Conservation (phyloP, 2,329 filamentous ascomycete genomes). For the Verticillium dahliae region DNA sequence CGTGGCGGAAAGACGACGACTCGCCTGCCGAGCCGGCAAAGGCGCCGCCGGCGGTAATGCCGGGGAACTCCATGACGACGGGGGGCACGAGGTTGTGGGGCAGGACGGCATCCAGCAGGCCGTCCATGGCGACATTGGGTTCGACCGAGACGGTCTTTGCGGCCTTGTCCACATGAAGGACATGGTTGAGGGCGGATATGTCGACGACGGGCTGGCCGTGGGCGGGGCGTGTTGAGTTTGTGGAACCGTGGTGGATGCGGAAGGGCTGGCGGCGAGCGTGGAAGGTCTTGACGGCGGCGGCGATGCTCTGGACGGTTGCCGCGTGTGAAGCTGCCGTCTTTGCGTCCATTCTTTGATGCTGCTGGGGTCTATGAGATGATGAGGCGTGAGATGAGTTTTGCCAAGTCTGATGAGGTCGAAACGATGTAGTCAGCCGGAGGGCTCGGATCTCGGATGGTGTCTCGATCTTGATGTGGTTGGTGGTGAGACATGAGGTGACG, state of each 20-base stretch:
- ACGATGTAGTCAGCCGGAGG: background rate
- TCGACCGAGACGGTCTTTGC: constrained; percentile 56
- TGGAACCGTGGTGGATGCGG: constrained; percentile 71
- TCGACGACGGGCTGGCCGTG: constrained; percentile 54
- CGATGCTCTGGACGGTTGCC: constrained; percentile 33
- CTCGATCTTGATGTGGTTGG: background rate
- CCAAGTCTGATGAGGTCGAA: background rate
- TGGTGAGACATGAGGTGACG: background rate
- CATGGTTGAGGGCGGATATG: constrained; percentile 55
- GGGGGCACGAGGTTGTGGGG: constrained; percentile 51
- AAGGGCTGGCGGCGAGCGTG: constrained; percentile 45
- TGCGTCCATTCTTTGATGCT: background rate
- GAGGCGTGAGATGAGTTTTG: background rate
- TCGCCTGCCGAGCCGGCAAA: constrained; percentile 63
- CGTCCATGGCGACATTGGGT: constrained; percentile 65
- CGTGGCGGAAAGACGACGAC: constrained; percentile 61
- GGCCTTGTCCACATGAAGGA: constrained; percentile 52
- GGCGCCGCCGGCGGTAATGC: constrained; percentile 64
- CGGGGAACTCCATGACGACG: constrained; percentile 66
- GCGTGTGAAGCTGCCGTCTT: constrained; percentile 26
- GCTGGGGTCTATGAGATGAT: background rate
- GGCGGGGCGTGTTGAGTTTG: constrained; percentile 64
- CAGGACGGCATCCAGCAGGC: constrained; percentile 52
- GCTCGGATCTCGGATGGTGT: background rate
- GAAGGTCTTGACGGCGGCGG: constrained; percentile 36